phyloP scores from a whole-genome alignment of 352 stramenopile genomes.

The Phytophthora idaei region DNA sequence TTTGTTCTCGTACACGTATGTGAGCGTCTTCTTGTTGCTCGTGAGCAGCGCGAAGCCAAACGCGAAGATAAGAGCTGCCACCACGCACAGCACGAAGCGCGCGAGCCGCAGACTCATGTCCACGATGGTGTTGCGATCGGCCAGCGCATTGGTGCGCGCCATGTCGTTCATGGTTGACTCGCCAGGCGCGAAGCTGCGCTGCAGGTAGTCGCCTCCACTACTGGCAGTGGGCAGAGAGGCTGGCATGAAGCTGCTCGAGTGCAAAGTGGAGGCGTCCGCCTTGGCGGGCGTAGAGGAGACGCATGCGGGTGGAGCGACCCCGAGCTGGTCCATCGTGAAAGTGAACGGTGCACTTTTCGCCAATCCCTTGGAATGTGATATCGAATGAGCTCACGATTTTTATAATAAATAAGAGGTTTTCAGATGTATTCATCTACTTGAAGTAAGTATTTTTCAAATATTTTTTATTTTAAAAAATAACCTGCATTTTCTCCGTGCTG shows the following conservation, averaged over 20 bases:
- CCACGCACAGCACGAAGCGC: constrained; percentile 51
- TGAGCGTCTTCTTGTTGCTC: constrained; percentile 43
- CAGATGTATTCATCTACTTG: too few relatives aligned
- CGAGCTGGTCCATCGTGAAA: not conserved
- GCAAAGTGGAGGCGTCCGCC: not conserved
- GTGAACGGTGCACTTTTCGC: not conserved
- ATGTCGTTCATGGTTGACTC: constrained; percentile 30
- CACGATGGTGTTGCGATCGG: constrained; percentile 67
- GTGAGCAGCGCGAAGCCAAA: constrained; percentile 54
- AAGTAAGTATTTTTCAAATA: too few relatives aligned
- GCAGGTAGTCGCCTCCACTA: constrained; percentile 18
- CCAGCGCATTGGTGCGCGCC: constrained; percentile 45
- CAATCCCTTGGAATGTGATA: not conserved
- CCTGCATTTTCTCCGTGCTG: too few relatives aligned
- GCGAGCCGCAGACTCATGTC: constrained; percentile 54
- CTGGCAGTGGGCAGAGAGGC: not conserved
- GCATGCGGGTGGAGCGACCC: not conserved
- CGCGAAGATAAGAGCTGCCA: constrained; percentile 38
- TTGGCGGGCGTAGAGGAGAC: not conserved
- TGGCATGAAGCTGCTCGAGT: constrained; percentile 22
- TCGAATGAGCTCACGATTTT: not conserved
- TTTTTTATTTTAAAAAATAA: too few relatives aligned
- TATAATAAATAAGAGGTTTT: constrained; percentile 1
- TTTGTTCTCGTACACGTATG: constrained; percentile 29
- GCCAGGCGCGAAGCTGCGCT: constrained; percentile 22